Conservation (phyloP, 2,329 filamentous ascomycete genomes). For the Colletotrichum coccodes region DNA sequence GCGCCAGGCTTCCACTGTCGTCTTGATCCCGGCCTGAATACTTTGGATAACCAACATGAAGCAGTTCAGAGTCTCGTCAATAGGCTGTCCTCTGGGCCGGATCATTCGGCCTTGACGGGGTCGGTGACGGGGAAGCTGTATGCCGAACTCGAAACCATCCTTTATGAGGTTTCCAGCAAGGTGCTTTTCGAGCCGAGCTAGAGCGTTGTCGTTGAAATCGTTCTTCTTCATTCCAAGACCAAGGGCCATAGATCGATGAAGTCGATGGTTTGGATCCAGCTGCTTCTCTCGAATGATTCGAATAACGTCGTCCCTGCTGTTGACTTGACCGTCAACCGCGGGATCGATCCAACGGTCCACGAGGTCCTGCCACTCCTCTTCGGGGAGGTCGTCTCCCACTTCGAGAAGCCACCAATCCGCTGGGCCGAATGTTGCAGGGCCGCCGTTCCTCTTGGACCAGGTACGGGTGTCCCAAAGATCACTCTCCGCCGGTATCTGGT, state of each 20-base stretch:
- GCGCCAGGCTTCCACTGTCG: background rate
- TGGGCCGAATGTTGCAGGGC: background rate
- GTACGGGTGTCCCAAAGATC: constrained; percentile 1
- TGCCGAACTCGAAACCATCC: constrained; percentile 36
- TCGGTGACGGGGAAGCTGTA: constrained; percentile 26
- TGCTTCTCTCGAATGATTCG: background rate
- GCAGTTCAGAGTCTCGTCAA: constrained; percentile 35
- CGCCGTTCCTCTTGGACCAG: background rate
- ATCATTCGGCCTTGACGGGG: constrained; percentile 27
- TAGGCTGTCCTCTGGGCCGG: constrained; percentile 27
- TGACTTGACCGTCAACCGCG: background rate
- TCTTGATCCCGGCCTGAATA: constrained; percentile 21
- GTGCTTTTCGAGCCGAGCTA: background rate
- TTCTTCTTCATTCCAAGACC: background rate
- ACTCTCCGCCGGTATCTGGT: background rate
- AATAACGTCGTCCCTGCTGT: background rate
- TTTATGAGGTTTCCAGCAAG: constrained; percentile 3
- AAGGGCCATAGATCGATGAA: background rate
- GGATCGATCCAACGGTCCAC: background rate
- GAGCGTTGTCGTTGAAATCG: background rate
- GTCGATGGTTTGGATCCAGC: background rate
- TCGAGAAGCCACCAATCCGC: constrained; percentile 16
- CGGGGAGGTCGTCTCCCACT: background rate
- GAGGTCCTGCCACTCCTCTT: background rate
- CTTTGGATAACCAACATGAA: constrained; percentile 36